Base-by-base conservation (phyloP, 148 eudicot species). In the Vaccinium vitisidaea region DNA sequence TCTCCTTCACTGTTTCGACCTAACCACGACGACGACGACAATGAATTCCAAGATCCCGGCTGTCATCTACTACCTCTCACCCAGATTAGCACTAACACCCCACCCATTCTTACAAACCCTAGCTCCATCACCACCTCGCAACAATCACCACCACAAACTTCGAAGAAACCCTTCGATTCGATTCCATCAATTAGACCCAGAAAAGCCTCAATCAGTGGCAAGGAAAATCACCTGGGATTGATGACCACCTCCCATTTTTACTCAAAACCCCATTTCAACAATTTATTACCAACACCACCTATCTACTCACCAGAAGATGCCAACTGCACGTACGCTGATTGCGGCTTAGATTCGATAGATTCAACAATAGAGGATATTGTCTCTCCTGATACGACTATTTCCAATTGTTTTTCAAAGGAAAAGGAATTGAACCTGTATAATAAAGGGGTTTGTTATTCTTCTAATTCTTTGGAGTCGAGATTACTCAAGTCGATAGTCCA, bases 391-490 rank as follows among this genome's bases (percentile, higher is more conserved):
- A 14, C 75, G 13, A 25, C 73, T 23, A 21, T 50, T 52, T 78
- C 32, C 12, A 11, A 18, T 63, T n/a, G n/a, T 79, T 79, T 48
- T 85, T 48, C 15, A 18, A 80, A 58, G 43, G 75, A 79, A 43
- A 82, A 32, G 76, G 82, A 11, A n/a, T n/a, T 84, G 79, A 70
- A 84, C 23, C 79, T 56, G 82, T 12, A 36, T 61, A 69, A 53
- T n/a, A 86, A 67, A 67, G 83, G 80, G 43, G 74, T 27, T 14
- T 63, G 16, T 55, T 80, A 54, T 56, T 56, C 48, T 5, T 85
- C 87, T 18, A 83, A 90, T 84, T 89, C 90, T 4, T 80, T 86
- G 23, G 95, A 92, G 87, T 88, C 91, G n/a, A 89, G 89, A 86
- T 85, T 89, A 77, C 77, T 92, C 75, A 88, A 86, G 1, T 85